phyloP scores from a whole-genome alignment of 192 early-diverging fungal species.

The Coemansia sp. region DNA sequence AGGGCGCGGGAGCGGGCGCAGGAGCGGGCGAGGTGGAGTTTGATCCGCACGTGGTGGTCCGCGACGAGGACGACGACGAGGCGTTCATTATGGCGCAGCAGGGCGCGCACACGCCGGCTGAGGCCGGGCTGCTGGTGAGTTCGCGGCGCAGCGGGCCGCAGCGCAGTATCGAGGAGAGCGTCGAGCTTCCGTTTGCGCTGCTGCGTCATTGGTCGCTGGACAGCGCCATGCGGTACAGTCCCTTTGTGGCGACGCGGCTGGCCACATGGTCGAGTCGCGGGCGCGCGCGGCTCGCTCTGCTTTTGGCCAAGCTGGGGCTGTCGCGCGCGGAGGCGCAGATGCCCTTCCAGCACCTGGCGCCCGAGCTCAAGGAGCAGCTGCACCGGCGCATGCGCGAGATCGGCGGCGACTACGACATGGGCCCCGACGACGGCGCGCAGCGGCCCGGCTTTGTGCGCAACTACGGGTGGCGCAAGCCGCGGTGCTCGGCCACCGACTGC shows the following conservation, averaged over 20 bases:
- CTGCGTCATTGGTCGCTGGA: conserved; percentile 90
- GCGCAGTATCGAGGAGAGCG: conserved; percentile 30
- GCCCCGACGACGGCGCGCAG: conserved; percentile 68
- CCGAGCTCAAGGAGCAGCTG: conserved; percentile 72
- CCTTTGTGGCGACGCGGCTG: conserved; percentile 80
- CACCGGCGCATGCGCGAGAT: conserved; percentile 60
- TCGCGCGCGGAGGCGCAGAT: conserved; percentile 75
- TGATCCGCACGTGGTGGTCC: conserved; percentile 18
- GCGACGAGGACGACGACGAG: conserved; percentile 35
- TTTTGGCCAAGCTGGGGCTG: conserved; percentile 91
- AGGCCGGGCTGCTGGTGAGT: conserved; percentile 31
- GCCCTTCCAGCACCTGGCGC: conserved; percentile 68
- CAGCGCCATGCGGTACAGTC: conserved; percentile 82
- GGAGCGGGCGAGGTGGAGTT: conserved; percentile 11
- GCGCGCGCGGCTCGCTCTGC: conserved; percentile 68
- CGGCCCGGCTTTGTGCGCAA: conserved; percentile 75
- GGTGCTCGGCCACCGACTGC: conserved; percentile 73
- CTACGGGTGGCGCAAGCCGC: conserved; percentile 64
- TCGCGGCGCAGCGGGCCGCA: conserved; percentile 4
- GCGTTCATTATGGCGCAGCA: conserved; percentile 14
- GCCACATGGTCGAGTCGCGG: conserved; percentile 88
- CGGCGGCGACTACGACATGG: conserved; percentile 75
- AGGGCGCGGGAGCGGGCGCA: not conserved
- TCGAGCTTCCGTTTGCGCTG: conserved; percentile 85
- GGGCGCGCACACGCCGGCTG: conserved; percentile 14